These are phyloP conservation scores for Crepidotus variabilis DNA, from an alignment of 768 basidiomycete species.

Conservation along the genomic window DNA sequence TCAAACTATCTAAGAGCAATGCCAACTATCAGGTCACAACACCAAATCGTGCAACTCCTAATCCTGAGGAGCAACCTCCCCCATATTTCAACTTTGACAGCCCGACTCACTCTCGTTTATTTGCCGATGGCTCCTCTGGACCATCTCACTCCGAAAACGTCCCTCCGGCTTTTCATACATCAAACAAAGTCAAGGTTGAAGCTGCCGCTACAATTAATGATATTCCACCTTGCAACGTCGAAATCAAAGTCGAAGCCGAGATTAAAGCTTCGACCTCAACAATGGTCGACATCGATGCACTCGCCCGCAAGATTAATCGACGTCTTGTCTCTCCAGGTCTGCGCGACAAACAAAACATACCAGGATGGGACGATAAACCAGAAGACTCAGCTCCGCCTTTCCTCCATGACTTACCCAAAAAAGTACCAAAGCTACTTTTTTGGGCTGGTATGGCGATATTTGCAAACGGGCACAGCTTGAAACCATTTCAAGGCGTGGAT, in stretches of 20 bases:
- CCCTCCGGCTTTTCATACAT: no score
- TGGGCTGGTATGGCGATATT: neutral
- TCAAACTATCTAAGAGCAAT: neutral
- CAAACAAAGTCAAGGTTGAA: no score
- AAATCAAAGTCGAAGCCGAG: neutral
- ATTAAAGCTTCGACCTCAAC: neutral
- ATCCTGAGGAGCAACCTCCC: no score
- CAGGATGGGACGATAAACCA: no score
- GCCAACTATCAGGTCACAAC: neutral
- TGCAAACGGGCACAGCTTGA: constrained; percentile 4
- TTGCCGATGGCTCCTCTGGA: no score
- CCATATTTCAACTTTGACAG: no score
- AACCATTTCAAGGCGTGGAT: constrained; percentile 7
- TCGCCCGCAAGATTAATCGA: neutral
- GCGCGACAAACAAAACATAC: no score
- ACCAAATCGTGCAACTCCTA: no score
- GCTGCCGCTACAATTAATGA: no score
- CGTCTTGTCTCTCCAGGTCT: neutral
- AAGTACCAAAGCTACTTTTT: neutral
- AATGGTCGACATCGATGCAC: neutral
- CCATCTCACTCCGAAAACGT: no score
- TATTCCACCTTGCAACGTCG: neutral
- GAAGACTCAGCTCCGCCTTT: neutral
- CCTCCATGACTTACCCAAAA: neutral
- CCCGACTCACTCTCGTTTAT: no score